These are phyloP conservation scores for Claviceps sp. DNA, from an alignment of 2,329 filamentous ascomycete genomes.

Conservation along the genomic window DNA sequence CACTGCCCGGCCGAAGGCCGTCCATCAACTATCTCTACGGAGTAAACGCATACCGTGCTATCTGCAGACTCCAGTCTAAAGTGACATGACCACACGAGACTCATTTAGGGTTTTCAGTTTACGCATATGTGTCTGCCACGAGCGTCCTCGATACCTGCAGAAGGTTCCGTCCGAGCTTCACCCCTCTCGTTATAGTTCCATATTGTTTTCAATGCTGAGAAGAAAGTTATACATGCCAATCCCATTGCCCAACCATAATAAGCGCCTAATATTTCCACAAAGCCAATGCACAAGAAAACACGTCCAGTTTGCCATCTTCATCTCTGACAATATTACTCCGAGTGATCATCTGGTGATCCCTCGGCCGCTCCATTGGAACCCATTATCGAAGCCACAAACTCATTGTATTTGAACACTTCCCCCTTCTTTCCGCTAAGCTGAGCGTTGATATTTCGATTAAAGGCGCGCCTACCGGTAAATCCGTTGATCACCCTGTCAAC, in stretches of 20 bases:
- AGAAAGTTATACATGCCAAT: background rate
- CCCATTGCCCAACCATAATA: background rate
- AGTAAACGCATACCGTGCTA: no score
- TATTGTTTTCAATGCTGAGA: background rate
- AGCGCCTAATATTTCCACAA: background rate
- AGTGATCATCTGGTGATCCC: slow-evolving; percentile 14
- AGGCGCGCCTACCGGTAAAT: slow-evolving; percentile 72
- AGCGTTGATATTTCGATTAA: slow-evolving; percentile 48
- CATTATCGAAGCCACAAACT: slow-evolving; percentile 66
- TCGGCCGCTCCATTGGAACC: slow-evolving; percentile 33
- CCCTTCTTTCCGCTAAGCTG: slow-evolving; percentile 49
- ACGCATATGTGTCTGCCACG: no score
- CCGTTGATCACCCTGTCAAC: slow-evolving; percentile 79
- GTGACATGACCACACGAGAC: no score
- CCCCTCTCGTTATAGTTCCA: background rate
- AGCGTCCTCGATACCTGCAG: background rate
- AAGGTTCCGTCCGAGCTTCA: background rate
- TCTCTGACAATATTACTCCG: slow-evolving; percentile 8
- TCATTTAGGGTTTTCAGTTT: no score
- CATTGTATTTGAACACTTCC: slow-evolving; percentile 86
- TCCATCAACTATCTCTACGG: no score
- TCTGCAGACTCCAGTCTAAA: no score
- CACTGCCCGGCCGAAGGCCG: no score
- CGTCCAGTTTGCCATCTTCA: background rate
- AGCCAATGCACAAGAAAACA: background rate